phyloP scores from a whole-genome alignment of 805 yeast genomes.

The Pichia eremophila region DNA sequence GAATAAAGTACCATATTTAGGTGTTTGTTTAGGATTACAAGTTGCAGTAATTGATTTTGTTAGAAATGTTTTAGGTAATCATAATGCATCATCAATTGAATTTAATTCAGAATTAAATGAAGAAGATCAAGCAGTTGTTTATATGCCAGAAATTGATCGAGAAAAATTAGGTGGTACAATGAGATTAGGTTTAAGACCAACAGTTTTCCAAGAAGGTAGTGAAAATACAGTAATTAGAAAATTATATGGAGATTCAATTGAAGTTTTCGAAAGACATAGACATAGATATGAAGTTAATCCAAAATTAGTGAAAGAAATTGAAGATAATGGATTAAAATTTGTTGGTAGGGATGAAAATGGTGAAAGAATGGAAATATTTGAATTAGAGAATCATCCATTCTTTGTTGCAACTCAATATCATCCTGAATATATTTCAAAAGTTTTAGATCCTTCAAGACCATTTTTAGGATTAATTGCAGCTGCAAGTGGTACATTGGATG shows the following conservation, averaged over 20 bases:
- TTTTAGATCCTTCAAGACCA: slow-evolving; percentile 92
- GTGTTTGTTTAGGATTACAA: slow-evolving; percentile 96
- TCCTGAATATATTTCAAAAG: slow-evolving; percentile 96
- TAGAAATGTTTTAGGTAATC: slow-evolving; percentile 64
- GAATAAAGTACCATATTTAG: slow-evolving; percentile 86
- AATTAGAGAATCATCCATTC: slow-evolving; percentile 79
- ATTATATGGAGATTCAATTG: slow-evolving; percentile 62
- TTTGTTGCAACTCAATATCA: slow-evolving; percentile 96
- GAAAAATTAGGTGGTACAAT: slow-evolving; percentile 96
- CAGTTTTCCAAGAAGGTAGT: slow-evolving; percentile 62
- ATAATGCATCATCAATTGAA: slow-evolving; percentile 73
- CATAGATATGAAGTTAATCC: slow-evolving; percentile 98
- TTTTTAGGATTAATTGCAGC: slow-evolving; percentile 96
- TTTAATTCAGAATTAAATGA: slow-evolving; percentile 57
- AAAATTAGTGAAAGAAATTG: slow-evolving; percentile 58
- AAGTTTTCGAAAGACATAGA: slow-evolving; percentile 90
- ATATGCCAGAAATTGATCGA: slow-evolving; percentile 98
- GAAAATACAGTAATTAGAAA: slow-evolving; percentile 57
- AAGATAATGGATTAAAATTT: slow-evolving; percentile 70
- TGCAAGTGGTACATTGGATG: slow-evolving; percentile 70
- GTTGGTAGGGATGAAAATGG: slow-evolving; percentile 90
- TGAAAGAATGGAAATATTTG: slow-evolving; percentile 90
- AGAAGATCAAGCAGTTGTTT: slow-evolving; percentile 69
- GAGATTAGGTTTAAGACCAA: slow-evolving; percentile 93
- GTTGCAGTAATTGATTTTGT: slow-evolving; percentile 92